These are phyloP conservation scores for Fusarium drepaniforme DNA, from an alignment of 2,329 filamentous ascomycete genomes.

Conservation along the genomic window DNA sequence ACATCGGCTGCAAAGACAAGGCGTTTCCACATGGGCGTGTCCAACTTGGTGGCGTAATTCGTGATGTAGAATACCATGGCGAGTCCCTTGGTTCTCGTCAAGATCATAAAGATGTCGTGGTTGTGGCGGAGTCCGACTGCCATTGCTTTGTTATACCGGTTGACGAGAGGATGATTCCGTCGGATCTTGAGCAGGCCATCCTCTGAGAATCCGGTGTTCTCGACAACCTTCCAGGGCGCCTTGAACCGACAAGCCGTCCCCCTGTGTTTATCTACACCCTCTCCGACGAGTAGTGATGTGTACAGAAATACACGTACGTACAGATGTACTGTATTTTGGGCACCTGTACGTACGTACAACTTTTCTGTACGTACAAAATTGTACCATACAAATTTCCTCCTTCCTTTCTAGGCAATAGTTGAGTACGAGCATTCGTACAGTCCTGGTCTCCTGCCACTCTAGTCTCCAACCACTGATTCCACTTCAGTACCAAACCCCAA, in stretches of 20 bases:
- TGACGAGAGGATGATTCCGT: constrained; percentile 3
- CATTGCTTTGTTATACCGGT: constrained; percentile 15
- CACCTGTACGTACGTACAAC: too few species aligned
- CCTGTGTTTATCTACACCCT: neutral
- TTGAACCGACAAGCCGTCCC: constrained; percentile 16
- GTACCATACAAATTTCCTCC: too few species aligned
- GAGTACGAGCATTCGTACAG: neutral
- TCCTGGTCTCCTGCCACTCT: neutral
- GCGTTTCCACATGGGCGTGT: constrained; percentile 14
- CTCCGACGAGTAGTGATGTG: neutral
- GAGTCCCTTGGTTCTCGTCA: constrained; percentile 3
- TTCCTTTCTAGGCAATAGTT: too few species aligned
- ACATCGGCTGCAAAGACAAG: neutral
- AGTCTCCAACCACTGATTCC: neutral
- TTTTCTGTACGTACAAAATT: too few species aligned
- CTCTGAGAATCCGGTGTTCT: neutral
- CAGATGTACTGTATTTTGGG: too few species aligned
- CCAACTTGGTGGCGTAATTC: constrained; percentile 1
- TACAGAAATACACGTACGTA: too few species aligned
- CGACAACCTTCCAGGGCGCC: constrained; percentile 4
- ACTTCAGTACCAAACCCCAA: neutral
- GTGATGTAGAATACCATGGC: constrained; percentile 15
- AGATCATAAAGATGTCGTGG: constrained; percentile 9
- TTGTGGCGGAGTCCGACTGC: constrained; percentile 15
- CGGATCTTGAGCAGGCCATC: constrained; percentile 3